Conservation (phyloP, 1,284 basidiomycete genomes). For the Kwoniella shivajii region DNA sequence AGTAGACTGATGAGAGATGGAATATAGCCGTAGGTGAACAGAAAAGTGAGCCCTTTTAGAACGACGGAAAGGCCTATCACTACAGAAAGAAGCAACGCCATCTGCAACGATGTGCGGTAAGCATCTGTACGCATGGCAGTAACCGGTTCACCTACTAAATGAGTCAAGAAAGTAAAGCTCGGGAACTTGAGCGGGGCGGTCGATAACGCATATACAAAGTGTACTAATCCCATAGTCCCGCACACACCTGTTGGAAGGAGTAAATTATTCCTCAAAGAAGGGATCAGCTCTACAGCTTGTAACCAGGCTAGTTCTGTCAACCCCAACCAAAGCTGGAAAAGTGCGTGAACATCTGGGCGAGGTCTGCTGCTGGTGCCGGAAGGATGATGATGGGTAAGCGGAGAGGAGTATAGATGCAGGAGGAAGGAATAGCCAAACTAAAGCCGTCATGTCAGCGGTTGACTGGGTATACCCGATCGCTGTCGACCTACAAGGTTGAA, state of each 20-base stretch:
- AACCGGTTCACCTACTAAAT: conserved; percentile 33
- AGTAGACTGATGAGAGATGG: conserved; percentile 44
- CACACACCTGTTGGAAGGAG: conserved; percentile 51
- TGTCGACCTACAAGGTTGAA: conserved; percentile 49
- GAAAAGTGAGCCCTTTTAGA: conserved; percentile 44
- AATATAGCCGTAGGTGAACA: conserved; percentile 52
- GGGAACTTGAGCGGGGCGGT: conserved; percentile 47
- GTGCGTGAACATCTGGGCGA: conserved; percentile 48
- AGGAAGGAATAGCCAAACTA: conserved; percentile 50
- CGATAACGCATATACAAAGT: conserved; percentile 46
- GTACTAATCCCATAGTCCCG: conserved; percentile 42
- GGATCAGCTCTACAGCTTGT: conserved; percentile 46
- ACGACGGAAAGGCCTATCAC: conserved; percentile 47
- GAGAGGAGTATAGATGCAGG: conserved; percentile 52
- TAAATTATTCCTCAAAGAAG: conserved; percentile 32
- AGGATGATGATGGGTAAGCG: conserved; percentile 48
- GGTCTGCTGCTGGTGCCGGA: conserved; percentile 28
- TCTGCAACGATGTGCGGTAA: conserved; percentile 21
- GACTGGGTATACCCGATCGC: neutral
- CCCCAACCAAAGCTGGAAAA: conserved; percentile 51
- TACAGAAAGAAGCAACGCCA: conserved; percentile 45
- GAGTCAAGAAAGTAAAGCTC: conserved; percentile 51
- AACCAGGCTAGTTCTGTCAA: conserved; percentile 51
- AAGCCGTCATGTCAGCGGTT: neutral
- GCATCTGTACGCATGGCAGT: neutral